Percentiles rank a stretch among this genome's conserved stretches.
Conservation (phyloP, 75 land plant species). For the Picea glauca region DNA sequence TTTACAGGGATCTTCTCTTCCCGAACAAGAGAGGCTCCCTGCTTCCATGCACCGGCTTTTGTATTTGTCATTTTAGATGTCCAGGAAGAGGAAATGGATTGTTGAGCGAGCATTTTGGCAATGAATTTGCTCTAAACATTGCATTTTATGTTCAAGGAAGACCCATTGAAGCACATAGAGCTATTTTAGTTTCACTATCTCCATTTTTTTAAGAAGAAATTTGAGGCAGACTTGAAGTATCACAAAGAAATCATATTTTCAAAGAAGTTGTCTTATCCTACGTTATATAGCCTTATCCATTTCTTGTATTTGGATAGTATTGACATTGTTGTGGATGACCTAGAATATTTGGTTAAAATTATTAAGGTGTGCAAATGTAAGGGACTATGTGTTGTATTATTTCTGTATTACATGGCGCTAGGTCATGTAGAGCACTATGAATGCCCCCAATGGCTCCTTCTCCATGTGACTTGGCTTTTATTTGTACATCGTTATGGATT, state of each 20-base stretch:
- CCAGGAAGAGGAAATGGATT: slow-evolving; percentile 15
- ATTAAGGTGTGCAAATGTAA: slow-evolving; percentile 86
- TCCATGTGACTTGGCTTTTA: too few species aligned
- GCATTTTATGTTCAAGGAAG: slow-evolving; percentile 71
- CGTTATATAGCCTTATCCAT: slow-evolving; percentile 81
- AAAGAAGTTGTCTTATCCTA: slow-evolving; percentile 64
- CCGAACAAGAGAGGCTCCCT: slow-evolving; percentile 80
- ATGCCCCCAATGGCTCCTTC: too few species aligned
- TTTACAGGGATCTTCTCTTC: slow-evolving; percentile 74
- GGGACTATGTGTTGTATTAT: slow-evolving; percentile 15
- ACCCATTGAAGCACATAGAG: slow-evolving; percentile 83
- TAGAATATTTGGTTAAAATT: slow-evolving; percentile 80
- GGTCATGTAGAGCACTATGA: too few species aligned
- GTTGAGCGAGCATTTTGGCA: slow-evolving; percentile 11
- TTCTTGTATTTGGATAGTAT: slow-evolving; percentile 91
- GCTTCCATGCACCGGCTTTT: slow-evolving; percentile 56
- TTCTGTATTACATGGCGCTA: too few species aligned
- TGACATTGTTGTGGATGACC: slow-evolving; percentile 88
- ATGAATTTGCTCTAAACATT: slow-evolving; percentile 61
- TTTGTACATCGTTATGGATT: too few species aligned
- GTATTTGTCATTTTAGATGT: slow-evolving; percentile 43
- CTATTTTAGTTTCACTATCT: slow-evolving; percentile 74
- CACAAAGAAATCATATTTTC: slow-evolving; percentile 69
- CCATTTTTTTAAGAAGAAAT: slow-evolving; percentile 75
- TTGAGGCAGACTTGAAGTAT: slow-evolving; percentile 68